These are phyloP conservation scores for Aspergillus ustus DNA, from an alignment of 2,329 filamentous ascomycete genomes.

Conservation along the genomic window DNA sequence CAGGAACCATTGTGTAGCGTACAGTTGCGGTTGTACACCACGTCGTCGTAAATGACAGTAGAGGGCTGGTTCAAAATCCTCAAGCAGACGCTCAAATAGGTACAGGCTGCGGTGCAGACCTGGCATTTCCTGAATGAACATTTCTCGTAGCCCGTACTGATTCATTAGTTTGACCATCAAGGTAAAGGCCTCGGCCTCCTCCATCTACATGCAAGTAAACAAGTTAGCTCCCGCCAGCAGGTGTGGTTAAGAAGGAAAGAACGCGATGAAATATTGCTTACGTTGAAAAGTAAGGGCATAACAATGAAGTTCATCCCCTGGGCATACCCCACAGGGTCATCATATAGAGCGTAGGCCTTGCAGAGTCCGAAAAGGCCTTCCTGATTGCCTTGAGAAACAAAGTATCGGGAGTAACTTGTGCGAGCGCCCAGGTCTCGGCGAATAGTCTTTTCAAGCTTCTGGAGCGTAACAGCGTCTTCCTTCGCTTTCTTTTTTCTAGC, in stretches of 20 bases:
- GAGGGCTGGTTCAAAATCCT: slow-evolving; percentile 90
- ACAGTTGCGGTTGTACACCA: slow-evolving; percentile 86
- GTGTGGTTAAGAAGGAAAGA: neutral
- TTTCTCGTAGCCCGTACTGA: slow-evolving; percentile 87
- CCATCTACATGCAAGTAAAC: slow-evolving; percentile 65
- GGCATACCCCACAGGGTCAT: slow-evolving; percentile 92
- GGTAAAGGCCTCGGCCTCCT: slow-evolving; percentile 95
- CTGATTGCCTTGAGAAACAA: slow-evolving; percentile 86
- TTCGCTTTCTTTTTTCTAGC: slow-evolving; percentile 79
- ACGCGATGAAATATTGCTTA: slow-evolving; percentile 48
- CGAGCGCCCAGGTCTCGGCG: slow-evolving; percentile 86
- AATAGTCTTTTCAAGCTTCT: slow-evolving; percentile 89
- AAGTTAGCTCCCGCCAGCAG: slow-evolving; percentile 14
- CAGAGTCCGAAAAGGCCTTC: slow-evolving; percentile 94
- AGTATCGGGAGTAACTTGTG: slow-evolving; percentile 96
- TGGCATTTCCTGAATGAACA: slow-evolving; percentile 96
- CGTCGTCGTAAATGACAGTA: slow-evolving; percentile 92
- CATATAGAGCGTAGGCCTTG: slow-evolving; percentile 95
- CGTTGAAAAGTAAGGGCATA: slow-evolving; percentile 95
- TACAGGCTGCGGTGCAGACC: slow-evolving; percentile 91
- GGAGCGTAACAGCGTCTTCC: slow-evolving; percentile 72
- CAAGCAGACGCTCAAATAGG: slow-evolving; percentile 90
- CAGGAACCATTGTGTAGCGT: slow-evolving; percentile 98
- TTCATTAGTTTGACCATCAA: slow-evolving; percentile 94
- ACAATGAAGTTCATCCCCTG: slow-evolving; percentile 99